Base-by-base conservation (phyloP, 495 filamentous ascomycete genomes). In the Penicillium simplicissimum region DNA sequence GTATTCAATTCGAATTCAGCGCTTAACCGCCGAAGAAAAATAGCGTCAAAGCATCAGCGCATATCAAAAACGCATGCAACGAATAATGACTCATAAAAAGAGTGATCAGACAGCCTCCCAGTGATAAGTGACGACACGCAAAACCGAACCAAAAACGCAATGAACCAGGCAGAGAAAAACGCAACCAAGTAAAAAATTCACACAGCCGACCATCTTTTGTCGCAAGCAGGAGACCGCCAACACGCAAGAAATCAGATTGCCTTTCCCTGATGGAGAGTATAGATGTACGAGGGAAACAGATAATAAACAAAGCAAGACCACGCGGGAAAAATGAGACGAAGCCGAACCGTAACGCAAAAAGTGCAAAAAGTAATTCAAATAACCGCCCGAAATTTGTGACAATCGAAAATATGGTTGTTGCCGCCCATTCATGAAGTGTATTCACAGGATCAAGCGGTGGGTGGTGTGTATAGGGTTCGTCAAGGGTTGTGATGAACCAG, bases 81-180 rank as follows among this genome's bases (percentile, higher is more conserved):
- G 17, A 47, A 47, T 21, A 58, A 64, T 62, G 62, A 51, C 37
- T 61, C 52, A 63, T 65, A 65, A 33, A 63, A 64, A 68, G 25
- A 68, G 65, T 80, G 72, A 81, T 81, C 77, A 81, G 71, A 81
- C 77, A 81, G 72, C 78, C 78, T 76, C 73, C 74, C 77, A 76
- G 57, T 57, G 67, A 60, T 65, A 61, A 64, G 53, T 54, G 61
- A 58, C 9, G 9, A 63, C 34, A 66, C 48, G 56, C 56, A 66
- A 25, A 54, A 66, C 14, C 37, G 37, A 40, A 40, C 37, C 14
- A 40, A 65, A 58, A 58, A 66, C 6, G 17, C 17, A 63, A 61
- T 57, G 56, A n/a, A 58, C 23, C 42, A 36, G 55, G 9, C 15
- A 38, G 57, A 51, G 9, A 1, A 48, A 61, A 42, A 56, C 14